Base-by-base conservation (phyloP, 495 filamentous ascomycete genomes). In the Hyaloscypha finlandica region DNA sequence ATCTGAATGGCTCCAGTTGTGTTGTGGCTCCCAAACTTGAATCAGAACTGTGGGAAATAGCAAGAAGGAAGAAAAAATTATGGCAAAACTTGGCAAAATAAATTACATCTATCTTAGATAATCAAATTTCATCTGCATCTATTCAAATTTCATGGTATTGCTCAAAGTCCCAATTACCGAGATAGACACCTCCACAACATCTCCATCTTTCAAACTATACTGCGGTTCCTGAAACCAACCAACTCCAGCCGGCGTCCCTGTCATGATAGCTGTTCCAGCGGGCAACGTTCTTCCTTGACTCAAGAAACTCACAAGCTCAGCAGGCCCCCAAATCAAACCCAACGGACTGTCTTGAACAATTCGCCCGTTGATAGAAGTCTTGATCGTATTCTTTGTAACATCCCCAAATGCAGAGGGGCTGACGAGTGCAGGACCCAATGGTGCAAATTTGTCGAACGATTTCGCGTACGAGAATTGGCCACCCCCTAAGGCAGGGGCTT, bases 391-490 rank as follows among this genome's bases (percentile, higher is more conserved):
- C 57, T 59, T 59, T 12, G 9, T 8, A 59, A 32, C 6, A 29
- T 59, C 57, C 35, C 45, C 52, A 12, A 80, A 75, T 11, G 74
- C 6, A 3, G 54, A 45, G 22, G 74, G 66, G 45, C 66, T 71
- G 25, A 77, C 75, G 9, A 83, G 73, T n/a, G 63, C 68, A 9
- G 80, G 80, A 0, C 81, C 81, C 20, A 83, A 73, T 2, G 81
- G 81, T 25, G 76, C 79, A 69, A 81, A 83, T 9, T 74, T 75
- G 65, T 83, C 81, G 67, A 81, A 83, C 3, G 74, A 74, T 62
- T 83, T 59, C 11, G 56, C 56, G 32, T 33, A 59, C 3, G 30
- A 16, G 12, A 32, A 59, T 19, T 59, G 56, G 6, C 70, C 66
- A 30, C 69, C 69, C n/a, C 74, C 64, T 30, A 75, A 73, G 16